Evolutionary conservation across 164 flowering plant species (phyloP), one percentile per base, ranked within the genome.

Genomic region (Tetrastigma voinierianum): DNA sequence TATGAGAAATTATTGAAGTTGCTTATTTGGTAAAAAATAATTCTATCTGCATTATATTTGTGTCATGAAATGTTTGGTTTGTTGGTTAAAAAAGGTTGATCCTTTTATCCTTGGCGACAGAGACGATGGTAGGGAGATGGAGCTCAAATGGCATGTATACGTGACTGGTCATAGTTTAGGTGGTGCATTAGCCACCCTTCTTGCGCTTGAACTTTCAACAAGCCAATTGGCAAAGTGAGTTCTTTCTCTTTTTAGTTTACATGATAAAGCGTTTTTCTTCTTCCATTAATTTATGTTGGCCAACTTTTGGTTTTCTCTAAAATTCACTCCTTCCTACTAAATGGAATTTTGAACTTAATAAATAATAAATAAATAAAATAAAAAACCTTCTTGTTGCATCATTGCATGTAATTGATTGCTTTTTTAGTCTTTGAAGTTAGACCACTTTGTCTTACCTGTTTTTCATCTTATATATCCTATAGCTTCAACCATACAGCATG

Each of bases 131-230:
- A 63, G 59, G 57, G 84, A 83, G 59, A 72, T 67, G 40, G 66
- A 51, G n/a, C 57, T 73, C n/a, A 81, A 78, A 67, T 95, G 99
- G 99, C 90, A 90, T 70, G 82, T 92, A 44, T 95, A 86, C 74
- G 88, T 85, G 63, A 95, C 99, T 69, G 99, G 99, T 65, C 99
- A 92, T 73, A 95, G 99, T 70, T 80, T 95, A 73, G 98, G 98
- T 68, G 98, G 98, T 74, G 97, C 99, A 59, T 74, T 95, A 51
- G 96, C 99, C 59, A 95, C 99, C 61, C 87, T 95, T 49, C 93
- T 92, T 68, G 86, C 97, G 63, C 92, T 95, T 60, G 99, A 95
- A 71, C 90, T 95, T 68, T 86, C 91, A 63, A 90, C 96, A 57
- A 89, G 96, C 77, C 88, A 86, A 76, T 75, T 95, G 76, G 91